Percentiles rank a stretch among this genome's conserved stretches.
Conservation (phyloP, 306 rosid genomes). For the Rosa chinensis region DNA sequence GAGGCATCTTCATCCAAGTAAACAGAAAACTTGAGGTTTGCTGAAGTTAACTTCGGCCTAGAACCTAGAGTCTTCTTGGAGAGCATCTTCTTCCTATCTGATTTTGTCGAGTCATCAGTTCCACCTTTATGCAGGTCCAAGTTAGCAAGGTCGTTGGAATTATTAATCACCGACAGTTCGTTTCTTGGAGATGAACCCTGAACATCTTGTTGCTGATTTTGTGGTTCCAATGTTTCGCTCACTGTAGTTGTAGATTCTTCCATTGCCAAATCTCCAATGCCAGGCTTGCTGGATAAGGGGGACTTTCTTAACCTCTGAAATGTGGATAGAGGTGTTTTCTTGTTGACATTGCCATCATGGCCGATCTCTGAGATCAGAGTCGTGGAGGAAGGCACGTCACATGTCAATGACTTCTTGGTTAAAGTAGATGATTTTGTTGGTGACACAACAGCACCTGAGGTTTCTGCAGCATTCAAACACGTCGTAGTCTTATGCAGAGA, state of each 20-base stretch:
- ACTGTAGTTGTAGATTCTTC: conserved; percentile 28
- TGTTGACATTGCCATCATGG: conserved; percentile 29
- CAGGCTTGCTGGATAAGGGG: conserved; percentile 28
- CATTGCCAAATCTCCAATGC: conserved; percentile 28
- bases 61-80: conserved; percentile 68
- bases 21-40: conserved; percentile 41
- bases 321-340: conserved; percentile 31
- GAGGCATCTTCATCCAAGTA: conserved; percentile 33
- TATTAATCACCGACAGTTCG: conserved; percentile 29
- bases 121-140: conserved; percentile 31
- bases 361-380: conserved; percentile 24
- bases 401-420: conserved; percentile 28
- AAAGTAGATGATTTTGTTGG: conserved; percentile 25
- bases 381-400: conserved; percentile 33
- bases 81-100: conserved; percentile 40
- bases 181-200: conserved; percentile 38
- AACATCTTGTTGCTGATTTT: conserved; percentile 28
- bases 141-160: conserved; percentile 31
- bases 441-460: conserved; percentile 5
- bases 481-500: not conserved
- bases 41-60: conserved; percentile 44
- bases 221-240: conserved; percentile 33
- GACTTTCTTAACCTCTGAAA: conserved; percentile 31
- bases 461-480: not conserved
- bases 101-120: conserved; percentile 31